Conservation (phyloP, 2,329 filamentous ascomycete genomes). For the Aspergillus thermomutatus region DNA sequence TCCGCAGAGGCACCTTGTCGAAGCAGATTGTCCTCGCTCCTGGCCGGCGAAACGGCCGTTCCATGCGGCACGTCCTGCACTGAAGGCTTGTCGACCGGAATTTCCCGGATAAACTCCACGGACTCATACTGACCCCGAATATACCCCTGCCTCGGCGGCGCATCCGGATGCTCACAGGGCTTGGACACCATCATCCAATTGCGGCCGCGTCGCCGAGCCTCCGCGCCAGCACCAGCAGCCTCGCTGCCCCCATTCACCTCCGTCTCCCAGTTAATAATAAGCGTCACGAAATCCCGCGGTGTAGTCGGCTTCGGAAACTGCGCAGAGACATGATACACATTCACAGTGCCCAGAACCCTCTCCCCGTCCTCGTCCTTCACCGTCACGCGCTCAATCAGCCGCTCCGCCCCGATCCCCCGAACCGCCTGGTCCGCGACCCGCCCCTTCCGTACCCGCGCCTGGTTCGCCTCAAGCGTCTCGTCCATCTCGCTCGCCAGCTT, state of each 20-base stretch:
- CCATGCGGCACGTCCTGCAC: constrained; percentile 4
- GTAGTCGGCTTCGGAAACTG: constrained; percentile 88
- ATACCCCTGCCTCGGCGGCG: constrained; percentile 66
- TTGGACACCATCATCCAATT: constrained; percentile 87
- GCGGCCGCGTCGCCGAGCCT: constrained; percentile 44
- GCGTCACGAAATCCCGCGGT: constrained; percentile 80
- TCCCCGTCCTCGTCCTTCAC: constrained; percentile 46
- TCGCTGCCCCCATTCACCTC: background rate
- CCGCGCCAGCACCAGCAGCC: constrained; percentile 18
- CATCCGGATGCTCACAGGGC: constrained; percentile 73
- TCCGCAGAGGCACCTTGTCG: background rate
- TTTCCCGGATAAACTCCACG: constrained; percentile 84
- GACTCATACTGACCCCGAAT: constrained; percentile 87
- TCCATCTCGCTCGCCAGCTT: constrained; percentile 76
- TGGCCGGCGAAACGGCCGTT: background rate
- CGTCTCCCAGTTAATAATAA: constrained; percentile 64
- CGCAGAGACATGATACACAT: constrained; percentile 80
- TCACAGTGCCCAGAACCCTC: constrained; percentile 21
- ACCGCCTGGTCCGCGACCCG: constrained; percentile 72
- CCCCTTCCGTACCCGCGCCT: constrained; percentile 62
- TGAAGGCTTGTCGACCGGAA: constrained; percentile 47
- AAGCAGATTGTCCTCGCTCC: constrained; percentile 8
- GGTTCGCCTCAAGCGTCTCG: constrained; percentile 69
- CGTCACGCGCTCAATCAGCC: constrained; percentile 61
- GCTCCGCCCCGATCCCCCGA: constrained; percentile 80